Percentiles rank a stretch among this genome's conserved stretches.
Evolutionary conservation across 352 stramenopile genomes (phyloP).

Genomic region (Phytophthora cryptogea): DNA sequence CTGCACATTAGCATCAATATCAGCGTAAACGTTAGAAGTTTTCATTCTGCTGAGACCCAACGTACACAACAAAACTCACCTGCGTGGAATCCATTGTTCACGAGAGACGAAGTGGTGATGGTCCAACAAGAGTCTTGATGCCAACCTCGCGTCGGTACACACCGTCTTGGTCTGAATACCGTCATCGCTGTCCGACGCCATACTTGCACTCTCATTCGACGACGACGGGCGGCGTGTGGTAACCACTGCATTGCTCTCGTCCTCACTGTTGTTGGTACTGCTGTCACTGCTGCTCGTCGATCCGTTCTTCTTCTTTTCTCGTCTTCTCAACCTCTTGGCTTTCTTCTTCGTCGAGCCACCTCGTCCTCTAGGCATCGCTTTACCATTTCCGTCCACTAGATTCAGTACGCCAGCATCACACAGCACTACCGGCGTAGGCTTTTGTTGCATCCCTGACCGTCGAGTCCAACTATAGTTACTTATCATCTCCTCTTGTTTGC

Average conservation of each 20-base stretch:
- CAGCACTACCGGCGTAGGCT: conserved; percentile 31
- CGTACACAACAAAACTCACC: conserved; percentile 6
- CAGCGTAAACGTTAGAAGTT: not conserved
- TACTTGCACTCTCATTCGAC: conserved; percentile 10
- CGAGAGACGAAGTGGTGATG: conserved; percentile 61
- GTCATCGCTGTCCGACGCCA: conserved; percentile 21
- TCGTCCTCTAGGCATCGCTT: not conserved
- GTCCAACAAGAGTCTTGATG: conserved; percentile 53
- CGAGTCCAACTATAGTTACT: not conserved
- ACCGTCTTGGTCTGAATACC: not conserved
- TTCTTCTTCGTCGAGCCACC: conserved; percentile 22
- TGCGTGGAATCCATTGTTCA: conserved; percentile 59
- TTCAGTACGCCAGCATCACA: conserved; percentile 33
- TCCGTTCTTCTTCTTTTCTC: conserved; percentile 16
- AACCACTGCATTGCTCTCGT: conserved; percentile 16
- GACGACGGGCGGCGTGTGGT: conserved; percentile 3
- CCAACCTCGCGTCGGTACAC: conserved; percentile 1
- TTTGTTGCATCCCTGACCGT: conserved; percentile 12
- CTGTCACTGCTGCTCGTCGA: conserved; percentile 6
- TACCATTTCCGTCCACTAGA: conserved; percentile 7
- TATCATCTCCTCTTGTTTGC: conserved; percentile 14
- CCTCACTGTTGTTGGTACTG: conserved; percentile 32
- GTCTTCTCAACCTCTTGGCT: conserved; percentile 24
- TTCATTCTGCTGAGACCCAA: not conserved
- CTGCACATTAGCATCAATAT: conserved; percentile 12